phyloP scores from a whole-genome alignment of 148 eudicot species.

The Cornus suecica region DNA sequence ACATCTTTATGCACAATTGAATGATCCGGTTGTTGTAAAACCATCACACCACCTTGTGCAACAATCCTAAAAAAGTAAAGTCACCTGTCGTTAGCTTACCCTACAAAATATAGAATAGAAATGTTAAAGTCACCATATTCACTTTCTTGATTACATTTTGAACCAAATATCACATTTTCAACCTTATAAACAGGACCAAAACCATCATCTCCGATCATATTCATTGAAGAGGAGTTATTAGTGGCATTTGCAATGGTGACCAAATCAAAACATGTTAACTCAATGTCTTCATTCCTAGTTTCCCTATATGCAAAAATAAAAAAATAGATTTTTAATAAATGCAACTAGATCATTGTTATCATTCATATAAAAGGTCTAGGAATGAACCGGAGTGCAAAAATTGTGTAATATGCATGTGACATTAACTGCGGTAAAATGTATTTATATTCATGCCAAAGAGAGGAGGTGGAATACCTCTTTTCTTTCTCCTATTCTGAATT shows the following conservation, averaged over 20 bases:
- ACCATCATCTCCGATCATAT: conserved; percentile 15
- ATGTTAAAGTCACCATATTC: not conserved
- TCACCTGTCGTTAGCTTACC: not conserved
- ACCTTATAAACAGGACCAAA: conserved; percentile 17
- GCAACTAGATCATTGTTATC: not conserved
- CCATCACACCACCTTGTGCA: too few relatives aligned
- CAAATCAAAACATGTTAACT: conserved; percentile 9
- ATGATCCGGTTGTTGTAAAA: too few relatives aligned
- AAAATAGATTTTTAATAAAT: not conserved
- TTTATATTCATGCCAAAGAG: not conserved
- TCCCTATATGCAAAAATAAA: not conserved
- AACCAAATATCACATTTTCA: not conserved
- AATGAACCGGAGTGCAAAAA: too few relatives aligned
- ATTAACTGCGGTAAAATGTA: not conserved
- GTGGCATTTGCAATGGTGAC: conserved; percentile 5
- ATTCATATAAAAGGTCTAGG: not conserved
- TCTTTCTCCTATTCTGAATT: not conserved
- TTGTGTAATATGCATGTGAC: not conserved
- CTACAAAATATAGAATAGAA: not conserved
- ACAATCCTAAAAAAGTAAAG: too few relatives aligned
- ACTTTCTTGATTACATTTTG: not conserved
- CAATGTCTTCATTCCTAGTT: conserved; percentile 1
- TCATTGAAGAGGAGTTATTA: not conserved
- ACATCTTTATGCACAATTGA: too few relatives aligned
- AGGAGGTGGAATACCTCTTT: not conserved